phyloP scores from a whole-genome alignment of 2,329 filamentous ascomycete species.

The Emergomyces africanus region DNA sequence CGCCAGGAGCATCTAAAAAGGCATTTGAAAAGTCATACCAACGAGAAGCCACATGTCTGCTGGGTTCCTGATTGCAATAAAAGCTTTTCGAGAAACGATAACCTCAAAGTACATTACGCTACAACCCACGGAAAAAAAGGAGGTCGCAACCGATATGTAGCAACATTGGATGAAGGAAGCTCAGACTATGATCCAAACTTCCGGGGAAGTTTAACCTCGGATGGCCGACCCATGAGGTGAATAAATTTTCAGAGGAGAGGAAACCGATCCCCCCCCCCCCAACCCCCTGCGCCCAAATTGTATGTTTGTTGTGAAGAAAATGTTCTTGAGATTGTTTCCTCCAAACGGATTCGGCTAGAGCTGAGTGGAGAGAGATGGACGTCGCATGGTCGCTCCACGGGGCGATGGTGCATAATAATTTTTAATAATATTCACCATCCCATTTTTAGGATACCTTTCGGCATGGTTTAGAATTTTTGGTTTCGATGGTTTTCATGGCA shows the following conservation, averaged over 20 bases:
- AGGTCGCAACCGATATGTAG: conserved; percentile 34
- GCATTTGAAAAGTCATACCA: conserved; percentile 36
- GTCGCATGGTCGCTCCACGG: neutral
- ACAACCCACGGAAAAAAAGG: conserved; percentile 36
- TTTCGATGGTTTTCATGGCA: neutral
- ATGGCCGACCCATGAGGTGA: conserved; percentile 23
- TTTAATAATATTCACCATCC: neutral
- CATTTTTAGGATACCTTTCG: neutral
- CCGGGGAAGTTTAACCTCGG: conserved; percentile 29
- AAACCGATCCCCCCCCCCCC: too few species aligned
- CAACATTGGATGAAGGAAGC: conserved; percentile 31
- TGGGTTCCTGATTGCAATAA: conserved; percentile 33
- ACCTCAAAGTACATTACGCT: conserved; percentile 34
- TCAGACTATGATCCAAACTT: conserved; percentile 32
- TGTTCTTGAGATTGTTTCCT: neutral
- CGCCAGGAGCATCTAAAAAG: conserved; percentile 38
- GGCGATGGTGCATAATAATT: neutral
- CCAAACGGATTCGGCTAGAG: neutral
- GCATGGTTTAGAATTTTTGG: neutral
- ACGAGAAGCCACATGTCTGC: conserved; percentile 31
- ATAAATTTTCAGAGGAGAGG: too few species aligned
- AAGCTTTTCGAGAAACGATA: conserved; percentile 32
- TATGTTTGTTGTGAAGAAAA: neutral
- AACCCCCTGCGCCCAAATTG: too few species aligned
- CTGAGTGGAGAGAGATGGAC: neutral